phyloP scores from a whole-genome alignment of 306 rosid species.

The Quercus parvula region DNA sequence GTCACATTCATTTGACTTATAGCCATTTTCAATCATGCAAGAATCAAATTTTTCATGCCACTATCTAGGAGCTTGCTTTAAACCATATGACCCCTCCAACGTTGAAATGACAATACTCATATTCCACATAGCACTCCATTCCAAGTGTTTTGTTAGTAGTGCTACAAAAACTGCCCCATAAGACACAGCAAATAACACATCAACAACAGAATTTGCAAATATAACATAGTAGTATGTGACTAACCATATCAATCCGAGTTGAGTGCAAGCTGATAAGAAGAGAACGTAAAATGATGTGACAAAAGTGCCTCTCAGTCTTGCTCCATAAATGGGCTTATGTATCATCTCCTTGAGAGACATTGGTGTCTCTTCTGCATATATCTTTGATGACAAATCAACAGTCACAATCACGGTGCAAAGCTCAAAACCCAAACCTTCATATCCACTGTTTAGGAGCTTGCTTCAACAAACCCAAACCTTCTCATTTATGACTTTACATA shows the following conservation, averaged over 20 bases:
- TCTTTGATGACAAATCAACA: constrained; percentile 34
- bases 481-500: too few species aligned
- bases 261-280: constrained; percentile 21
- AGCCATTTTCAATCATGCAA: too few species aligned
- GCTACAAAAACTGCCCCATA: constrained; percentile 16
- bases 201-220: not conserved
- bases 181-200: not conserved
- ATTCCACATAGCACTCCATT: constrained; percentile 34
- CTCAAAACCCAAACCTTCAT: constrained; percentile 7
- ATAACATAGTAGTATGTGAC: not conserved
- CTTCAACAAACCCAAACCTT: too few species aligned
- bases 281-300: constrained; percentile 31
- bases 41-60: too few species aligned
- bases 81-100: constrained; percentile 41
- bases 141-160: constrained; percentile 15
- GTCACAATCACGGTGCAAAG: constrained; percentile 25
- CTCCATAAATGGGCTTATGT: constrained; percentile 19
- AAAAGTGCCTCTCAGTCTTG: constrained; percentile 31
- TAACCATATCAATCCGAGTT: constrained; percentile 25
- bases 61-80: too few species aligned
- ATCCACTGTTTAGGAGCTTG: too few species aligned
- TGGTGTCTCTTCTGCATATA: constrained; percentile 16
- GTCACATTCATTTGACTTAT: too few species aligned
- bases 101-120: constrained; percentile 53
- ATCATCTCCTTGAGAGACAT: constrained; percentile 39